Percentiles rank a stretch among this genome's conserved stretches.
phyloP scores from a whole-genome alignment of 768 basidiomycete species.

The button mushroom (Agaricus bisporus) region DNA sequence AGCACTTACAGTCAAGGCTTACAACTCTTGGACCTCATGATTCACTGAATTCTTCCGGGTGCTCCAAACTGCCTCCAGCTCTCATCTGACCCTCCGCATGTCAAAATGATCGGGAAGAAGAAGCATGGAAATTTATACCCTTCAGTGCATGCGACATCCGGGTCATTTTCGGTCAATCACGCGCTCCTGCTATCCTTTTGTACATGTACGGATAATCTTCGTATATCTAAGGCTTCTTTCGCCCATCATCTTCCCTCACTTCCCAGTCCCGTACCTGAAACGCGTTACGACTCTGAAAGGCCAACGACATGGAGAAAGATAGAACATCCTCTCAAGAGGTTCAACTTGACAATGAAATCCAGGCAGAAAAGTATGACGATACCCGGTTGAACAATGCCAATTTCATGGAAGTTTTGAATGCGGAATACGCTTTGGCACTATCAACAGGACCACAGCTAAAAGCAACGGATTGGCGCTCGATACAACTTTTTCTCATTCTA shows the following conservation, averaged over 20 bases:
- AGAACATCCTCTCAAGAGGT: conserved; percentile 7
- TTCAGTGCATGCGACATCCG: background rate
- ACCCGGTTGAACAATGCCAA: conserved; percentile 12
- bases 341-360: conserved; percentile 9
- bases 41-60: no score
- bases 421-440: conserved; percentile 38
- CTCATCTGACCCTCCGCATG: no score
- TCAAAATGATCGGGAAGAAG: no score
- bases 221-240: background rate
- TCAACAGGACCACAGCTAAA: conserved; percentile 37
- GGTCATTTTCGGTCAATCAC: conserved; percentile 2
- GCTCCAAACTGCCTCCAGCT: no score
- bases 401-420: conserved; percentile 28
- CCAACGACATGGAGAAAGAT: conserved; percentile 3
- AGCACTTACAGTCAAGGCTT: no score
- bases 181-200: conserved; percentile 1
- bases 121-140: background rate
- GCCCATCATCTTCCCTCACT: background rate
- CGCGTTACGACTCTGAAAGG: background rate
- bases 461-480: conserved; percentile 28
- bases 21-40: no score
- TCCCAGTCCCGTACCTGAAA: background rate
- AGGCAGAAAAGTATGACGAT: background rate
- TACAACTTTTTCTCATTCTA: conserved; percentile 36
- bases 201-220: background rate